Base-by-base conservation (phyloP, 495 filamentous ascomycete genomes). In the Talaromyces stipitatus region DNA sequence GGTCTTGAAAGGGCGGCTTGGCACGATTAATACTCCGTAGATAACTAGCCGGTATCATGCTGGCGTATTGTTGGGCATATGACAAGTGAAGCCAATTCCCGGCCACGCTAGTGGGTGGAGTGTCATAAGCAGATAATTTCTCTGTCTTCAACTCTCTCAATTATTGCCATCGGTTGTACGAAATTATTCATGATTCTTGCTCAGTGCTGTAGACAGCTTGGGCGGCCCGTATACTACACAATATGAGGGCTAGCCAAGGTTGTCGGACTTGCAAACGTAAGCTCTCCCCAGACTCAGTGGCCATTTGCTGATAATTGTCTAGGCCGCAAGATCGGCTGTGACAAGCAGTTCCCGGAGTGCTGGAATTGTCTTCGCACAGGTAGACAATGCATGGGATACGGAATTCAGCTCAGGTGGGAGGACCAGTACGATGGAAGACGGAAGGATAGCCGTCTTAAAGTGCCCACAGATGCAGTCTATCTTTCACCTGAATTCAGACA, bases 321-420 rank as follows among this genome's bases (percentile, higher is more conserved):
- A 54, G 51, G 30, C 1, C 29, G 51, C 20, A 54, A 54, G 20
- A 54, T 54, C 12, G 51, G 51, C 22, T 54, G 51, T 38, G 51
- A 54, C 29, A 54, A 54, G 22, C 29, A 38, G 6, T 7, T 54
- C n/a, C 51, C 51, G n/a, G 28, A n/a, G 28, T 54, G 51, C 23
- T 10, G 32, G 2, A 54, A 54, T 5, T 54, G 51, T 5, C 28
- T 20, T 24, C 51, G 51, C 28, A 54, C 51, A 16, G 30, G 29
- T 7, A 54, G 51, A 16, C 18, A 54, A 24, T 54, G 51, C 22
- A 22, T 54, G 16, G 51, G 51, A n/a, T 54, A 54, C 29, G 30
- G 51, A 18, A 24, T 54, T 4, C 29, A 18, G 14, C 51, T 54
- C 16, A 16, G 29, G 5, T 54, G 51, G 51, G 27, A 28, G 18